Evolutionary conservation across 2,329 filamentous ascomycete genomes (phyloP).

Genomic region (Claviceps citrina): DNA sequence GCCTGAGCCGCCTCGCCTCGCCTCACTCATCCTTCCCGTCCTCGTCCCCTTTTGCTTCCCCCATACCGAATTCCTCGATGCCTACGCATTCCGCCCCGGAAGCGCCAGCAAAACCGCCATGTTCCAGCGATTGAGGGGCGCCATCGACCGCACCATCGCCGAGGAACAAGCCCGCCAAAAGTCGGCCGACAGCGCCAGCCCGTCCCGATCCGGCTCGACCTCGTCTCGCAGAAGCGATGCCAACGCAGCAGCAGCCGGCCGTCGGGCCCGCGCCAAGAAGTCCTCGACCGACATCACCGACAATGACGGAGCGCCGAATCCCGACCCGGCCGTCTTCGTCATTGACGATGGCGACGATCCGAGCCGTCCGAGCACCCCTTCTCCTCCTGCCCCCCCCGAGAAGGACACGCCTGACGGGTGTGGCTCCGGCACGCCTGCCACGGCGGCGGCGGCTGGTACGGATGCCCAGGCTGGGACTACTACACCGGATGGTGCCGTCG

Average conservation of each 20-base stretch:
- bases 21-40: too few species aligned
- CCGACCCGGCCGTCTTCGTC: slow-evolving; percentile 76
- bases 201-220: slow-evolving; percentile 23
- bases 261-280: slow-evolving; percentile 26
- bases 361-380: slow-evolving; percentile 46
- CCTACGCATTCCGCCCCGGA: not conserved
- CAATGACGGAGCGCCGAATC: slow-evolving; percentile 32
- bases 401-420: slow-evolving; percentile 17
- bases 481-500: slow-evolving; percentile 8
- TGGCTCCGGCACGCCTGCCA: slow-evolving; percentile 7
- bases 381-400: slow-evolving; percentile 21
- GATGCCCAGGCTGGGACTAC: slow-evolving; percentile 13
- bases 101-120: slow-evolving; percentile 11
- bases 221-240: slow-evolving; percentile 27
- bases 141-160: slow-evolving; percentile 74
- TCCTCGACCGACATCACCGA: slow-evolving; percentile 22
- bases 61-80: not conserved
- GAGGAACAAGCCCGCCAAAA: slow-evolving; percentile 79
- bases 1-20: too few species aligned
- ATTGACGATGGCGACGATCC: slow-evolving; percentile 68
- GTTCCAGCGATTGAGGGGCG: slow-evolving; percentile 56
- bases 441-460: slow-evolving; percentile 5
- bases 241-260: slow-evolving; percentile 8
- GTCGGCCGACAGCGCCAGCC: slow-evolving; percentile 28
- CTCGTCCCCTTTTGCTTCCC: too few species aligned